These are phyloP conservation scores for Agaricus subrufescens DNA, from an alignment of 768 basidiomycete genomes.

Conservation along the genomic window DNA sequence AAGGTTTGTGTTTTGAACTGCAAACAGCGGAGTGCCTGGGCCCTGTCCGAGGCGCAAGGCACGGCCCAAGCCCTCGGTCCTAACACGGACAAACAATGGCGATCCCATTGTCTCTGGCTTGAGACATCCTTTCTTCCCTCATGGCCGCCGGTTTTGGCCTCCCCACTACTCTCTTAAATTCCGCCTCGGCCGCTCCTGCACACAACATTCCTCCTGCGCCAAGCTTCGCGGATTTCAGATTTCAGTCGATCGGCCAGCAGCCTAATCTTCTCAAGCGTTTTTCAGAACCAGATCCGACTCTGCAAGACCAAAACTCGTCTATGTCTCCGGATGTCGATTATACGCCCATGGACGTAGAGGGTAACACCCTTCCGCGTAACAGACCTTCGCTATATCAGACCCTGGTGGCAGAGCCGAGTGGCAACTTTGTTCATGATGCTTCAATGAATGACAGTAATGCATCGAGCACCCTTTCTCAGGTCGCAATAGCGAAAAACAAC, in stretches of 20 bases:
- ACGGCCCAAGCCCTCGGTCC: neutral
- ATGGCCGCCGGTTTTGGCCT: constrained; percentile 3
- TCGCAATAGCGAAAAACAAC: neutral
- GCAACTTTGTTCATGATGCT: neutral
- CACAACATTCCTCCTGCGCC: neutral
- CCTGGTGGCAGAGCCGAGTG: neutral
- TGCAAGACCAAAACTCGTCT: neutral
- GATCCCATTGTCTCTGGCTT: neutral
- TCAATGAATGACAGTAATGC: neutral
- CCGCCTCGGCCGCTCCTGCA: neutral
- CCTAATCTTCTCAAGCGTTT: constrained; percentile 1
- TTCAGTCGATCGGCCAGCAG: constrained; percentile 4
- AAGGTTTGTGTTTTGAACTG: too few relatives aligned
- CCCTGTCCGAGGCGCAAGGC: too few relatives aligned
- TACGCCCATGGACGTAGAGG: neutral
- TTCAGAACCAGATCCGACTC: neutral
- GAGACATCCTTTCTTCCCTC: neutral
- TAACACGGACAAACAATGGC: neutral
- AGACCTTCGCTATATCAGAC: neutral
- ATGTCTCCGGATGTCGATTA: neutral
- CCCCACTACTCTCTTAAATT: neutral
- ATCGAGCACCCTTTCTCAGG: neutral
- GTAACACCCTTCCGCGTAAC: neutral
- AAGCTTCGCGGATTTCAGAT: constrained; percentile 4
- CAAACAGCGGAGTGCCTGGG: too few relatives aligned